Percentiles rank a stretch among this genome's conserved stretches.
Conservation (phyloP, 2,329 filamentous ascomycete genomes). For the Septoria petroselini region DNA sequence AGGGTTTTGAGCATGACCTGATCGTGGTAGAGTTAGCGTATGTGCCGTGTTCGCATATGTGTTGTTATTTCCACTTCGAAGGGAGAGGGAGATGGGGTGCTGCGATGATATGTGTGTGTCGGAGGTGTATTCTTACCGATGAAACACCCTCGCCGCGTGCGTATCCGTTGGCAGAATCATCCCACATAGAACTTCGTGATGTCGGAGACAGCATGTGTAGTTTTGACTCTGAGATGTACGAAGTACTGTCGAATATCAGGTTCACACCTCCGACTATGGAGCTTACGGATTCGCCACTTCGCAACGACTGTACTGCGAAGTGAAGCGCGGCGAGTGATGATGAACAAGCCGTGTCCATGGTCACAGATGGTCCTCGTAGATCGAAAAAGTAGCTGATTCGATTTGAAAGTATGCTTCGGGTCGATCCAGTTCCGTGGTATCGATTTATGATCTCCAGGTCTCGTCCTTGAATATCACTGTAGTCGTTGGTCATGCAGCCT, state of each 20-base stretch:
- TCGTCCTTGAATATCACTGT: slow-evolving; percentile 23
- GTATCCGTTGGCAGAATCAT: slow-evolving; percentile 48
- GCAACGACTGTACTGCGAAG: slow-evolving; percentile 36
- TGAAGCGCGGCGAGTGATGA: slow-evolving; percentile 41
- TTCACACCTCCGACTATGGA: slow-evolving; percentile 30
- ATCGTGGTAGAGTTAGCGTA: too few species aligned
- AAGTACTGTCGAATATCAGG: slow-evolving; percentile 27
- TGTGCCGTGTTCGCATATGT: too few species aligned
- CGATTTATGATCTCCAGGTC: slow-evolving; percentile 22
- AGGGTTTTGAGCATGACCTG: slow-evolving; percentile 56
- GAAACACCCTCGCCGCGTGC: slow-evolving; percentile 55
- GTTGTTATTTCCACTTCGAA: too few species aligned
- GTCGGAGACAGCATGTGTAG: slow-evolving; percentile 29
- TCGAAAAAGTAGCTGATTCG: slow-evolving; percentile 31
- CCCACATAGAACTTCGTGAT: slow-evolving; percentile 35
- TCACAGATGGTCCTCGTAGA: slow-evolving; percentile 27
- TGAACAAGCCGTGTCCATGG: slow-evolving; percentile 48
- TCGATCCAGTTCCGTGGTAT: slow-evolving; percentile 29
- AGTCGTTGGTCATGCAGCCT: slow-evolving; percentile 29
- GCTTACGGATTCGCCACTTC: slow-evolving; percentile 28
- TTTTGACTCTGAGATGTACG: slow-evolving; percentile 21
- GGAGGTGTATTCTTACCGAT: too few species aligned
- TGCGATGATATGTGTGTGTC: too few species aligned
- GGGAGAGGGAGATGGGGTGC: too few species aligned
- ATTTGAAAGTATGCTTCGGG: slow-evolving; percentile 26